These are phyloP conservation scores for Cyclostephanos invisitatus DNA, from an alignment of 108 stramenopile genomes.

Conservation along the genomic window DNA sequence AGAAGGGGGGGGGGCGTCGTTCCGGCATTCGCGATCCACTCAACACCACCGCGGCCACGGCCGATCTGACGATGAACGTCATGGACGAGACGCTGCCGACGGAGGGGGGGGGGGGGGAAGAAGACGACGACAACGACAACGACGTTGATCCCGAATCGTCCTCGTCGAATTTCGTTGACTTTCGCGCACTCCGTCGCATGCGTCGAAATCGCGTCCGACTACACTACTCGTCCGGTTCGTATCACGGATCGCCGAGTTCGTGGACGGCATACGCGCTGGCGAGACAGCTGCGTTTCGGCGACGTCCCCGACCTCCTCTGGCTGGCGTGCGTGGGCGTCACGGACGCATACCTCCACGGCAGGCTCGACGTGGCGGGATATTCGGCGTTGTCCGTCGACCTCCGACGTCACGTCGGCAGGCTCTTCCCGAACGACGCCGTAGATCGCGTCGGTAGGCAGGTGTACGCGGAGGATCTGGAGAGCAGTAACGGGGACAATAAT, in stretches of 20 bases:
- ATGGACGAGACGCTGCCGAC: conserved; percentile 12
- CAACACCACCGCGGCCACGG: conserved; percentile 46
- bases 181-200: conserved; percentile 60
- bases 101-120: conserved; percentile 1
- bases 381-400: conserved; percentile 57
- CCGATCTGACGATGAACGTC: conserved; percentile 31
- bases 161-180: conserved; percentile 19
- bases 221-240: conserved; percentile 76
- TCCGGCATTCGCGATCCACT: conserved; percentile 10
- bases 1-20: conserved; percentile 1
- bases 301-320: conserved; percentile 76
- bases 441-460: conserved; percentile 62
- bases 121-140: conserved; percentile 10
- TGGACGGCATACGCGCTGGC: conserved; percentile 70
- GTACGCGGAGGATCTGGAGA: conserved; percentile 74
- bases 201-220: conserved; percentile 67
- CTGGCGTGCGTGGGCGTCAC: conserved; percentile 84
- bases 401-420: conserved; percentile 48
- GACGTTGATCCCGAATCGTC: background rate
- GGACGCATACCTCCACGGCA: conserved; percentile 73
- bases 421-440: conserved; percentile 72
- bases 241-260: conserved; percentile 68
- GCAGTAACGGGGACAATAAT: background rate
- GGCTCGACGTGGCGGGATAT: conserved; percentile 74
- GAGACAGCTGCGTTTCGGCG: conserved; percentile 68